Conservation (phyloP, 2,329 filamentous ascomycete species). For the Colletotrichum zoysiae region DNA sequence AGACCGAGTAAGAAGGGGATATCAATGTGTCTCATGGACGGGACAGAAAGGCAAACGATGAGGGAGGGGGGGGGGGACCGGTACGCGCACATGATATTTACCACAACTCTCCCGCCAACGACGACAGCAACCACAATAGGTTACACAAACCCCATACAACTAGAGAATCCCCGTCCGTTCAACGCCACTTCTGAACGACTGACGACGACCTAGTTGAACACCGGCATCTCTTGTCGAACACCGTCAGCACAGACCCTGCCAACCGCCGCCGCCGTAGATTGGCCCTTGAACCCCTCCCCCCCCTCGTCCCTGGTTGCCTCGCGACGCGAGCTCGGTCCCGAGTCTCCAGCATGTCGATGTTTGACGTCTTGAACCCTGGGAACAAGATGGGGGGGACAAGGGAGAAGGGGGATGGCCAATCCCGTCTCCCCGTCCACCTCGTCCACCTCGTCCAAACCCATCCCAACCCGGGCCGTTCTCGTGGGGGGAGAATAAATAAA, state of each 20-base stretch:
- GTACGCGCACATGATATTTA: background rate
- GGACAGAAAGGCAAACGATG: background rate
- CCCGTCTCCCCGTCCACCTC: background rate
- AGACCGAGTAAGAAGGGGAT: background rate
- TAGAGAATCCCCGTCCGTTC: background rate
- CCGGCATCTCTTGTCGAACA: background rate
- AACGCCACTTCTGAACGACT: background rate
- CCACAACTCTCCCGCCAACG: background rate
- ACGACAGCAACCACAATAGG: background rate
- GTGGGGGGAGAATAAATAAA: background rate
- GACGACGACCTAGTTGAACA: background rate
- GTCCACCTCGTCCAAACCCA: background rate
- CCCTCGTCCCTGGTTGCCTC: background rate
- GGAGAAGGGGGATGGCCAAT: background rate
- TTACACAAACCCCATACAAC: background rate
- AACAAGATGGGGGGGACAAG: background rate
- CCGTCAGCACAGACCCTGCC: slow-evolving; percentile 1
- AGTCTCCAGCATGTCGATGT: slow-evolving; percentile 18
- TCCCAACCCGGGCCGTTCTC: background rate
- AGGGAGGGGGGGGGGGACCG: background rate
- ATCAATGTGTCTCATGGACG: too few relatives aligned
- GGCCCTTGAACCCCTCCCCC: background rate
- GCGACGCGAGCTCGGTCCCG: slow-evolving; percentile 32
- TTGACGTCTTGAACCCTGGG: slow-evolving; percentile 27
- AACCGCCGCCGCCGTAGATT: background rate